A percentile compares a stretch with the other conserved stretches of the same genome.
Evolutionary conservation across 1,139 yeast genomes (phyloP).

Genomic region (Suhomyces taliae): DNA sequence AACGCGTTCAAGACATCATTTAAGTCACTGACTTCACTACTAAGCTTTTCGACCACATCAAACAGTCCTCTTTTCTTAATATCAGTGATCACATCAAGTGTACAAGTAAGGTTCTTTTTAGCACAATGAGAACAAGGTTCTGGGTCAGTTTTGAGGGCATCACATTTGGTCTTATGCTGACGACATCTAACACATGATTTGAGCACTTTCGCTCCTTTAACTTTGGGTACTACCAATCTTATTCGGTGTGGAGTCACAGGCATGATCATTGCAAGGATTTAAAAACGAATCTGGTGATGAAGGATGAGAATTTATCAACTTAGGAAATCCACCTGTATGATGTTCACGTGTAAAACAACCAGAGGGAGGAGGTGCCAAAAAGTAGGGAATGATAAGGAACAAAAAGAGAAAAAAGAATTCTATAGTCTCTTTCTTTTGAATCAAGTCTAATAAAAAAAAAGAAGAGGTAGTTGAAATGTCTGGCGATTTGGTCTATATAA

Average conservation of each 20-base stretch:
- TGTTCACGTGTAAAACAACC: not conserved
- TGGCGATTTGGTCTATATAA: not conserved
- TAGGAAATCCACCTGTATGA: not conserved
- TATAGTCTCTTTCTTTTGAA: not conserved
- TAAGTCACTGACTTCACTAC: slow-evolving; percentile 30
- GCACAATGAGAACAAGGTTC: slow-evolving; percentile 58
- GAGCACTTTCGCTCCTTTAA: slow-evolving; percentile 26
- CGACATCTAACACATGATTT: slow-evolving; percentile 66
- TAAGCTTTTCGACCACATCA: slow-evolving; percentile 33
- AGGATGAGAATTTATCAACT: not conserved
- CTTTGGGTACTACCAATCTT: slow-evolving; percentile 22
- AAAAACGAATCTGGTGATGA: not conserved
- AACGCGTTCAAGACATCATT: slow-evolving; percentile 27
- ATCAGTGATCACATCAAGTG: slow-evolving; percentile 40
- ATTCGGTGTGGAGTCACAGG: slow-evolving; percentile 24
- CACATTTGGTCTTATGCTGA: slow-evolving; percentile 65
- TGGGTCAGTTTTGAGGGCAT: slow-evolving; percentile 53
- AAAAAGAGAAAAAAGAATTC: not conserved
- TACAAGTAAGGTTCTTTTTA: slow-evolving; percentile 51
- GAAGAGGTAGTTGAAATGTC: not conserved
- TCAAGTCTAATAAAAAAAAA: too few relatives aligned
- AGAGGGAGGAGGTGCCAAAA: not conserved
- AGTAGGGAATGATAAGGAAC: not conserved
- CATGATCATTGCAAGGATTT: slow-evolving; percentile 14
- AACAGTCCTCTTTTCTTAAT: slow-evolving; percentile 27